Evolutionary conservation across 805 yeast species (phyloP).

Genomic region (Starmerella bacillaris): DNA sequence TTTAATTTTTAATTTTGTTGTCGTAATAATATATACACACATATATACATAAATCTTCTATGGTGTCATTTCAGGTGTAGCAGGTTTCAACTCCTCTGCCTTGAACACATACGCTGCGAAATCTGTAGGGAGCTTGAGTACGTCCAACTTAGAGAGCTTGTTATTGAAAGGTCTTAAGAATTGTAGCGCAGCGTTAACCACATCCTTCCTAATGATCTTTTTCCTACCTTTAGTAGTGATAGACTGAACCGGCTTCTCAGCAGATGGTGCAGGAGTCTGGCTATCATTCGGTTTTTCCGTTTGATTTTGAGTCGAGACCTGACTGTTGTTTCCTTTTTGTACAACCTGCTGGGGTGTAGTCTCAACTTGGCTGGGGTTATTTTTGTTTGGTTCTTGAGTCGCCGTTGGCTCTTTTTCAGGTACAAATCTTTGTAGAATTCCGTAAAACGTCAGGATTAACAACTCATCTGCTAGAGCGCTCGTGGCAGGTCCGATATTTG

Average conservation of each 20-base stretch:
- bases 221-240: constrained; percentile 1
- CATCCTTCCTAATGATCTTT: constrained; percentile 12
- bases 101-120: not conserved
- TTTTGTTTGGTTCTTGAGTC: not conserved
- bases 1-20: no score
- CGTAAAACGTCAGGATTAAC: constrained; percentile 4
- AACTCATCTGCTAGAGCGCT: constrained; percentile 12
- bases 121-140: not conserved
- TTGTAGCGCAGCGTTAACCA: constrained; percentile 14
- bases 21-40: no score
- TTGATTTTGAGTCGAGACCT: constrained; percentile 8
- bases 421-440: constrained; percentile 2
- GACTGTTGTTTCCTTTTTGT: constrained; percentile 16
- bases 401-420: no score
- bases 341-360: no score
- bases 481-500: constrained; percentile 7
- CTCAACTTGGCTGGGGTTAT: no score
- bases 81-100: not conserved
- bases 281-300: constrained; percentile 1
- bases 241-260: not conserved
- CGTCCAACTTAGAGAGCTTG: constrained; percentile 12
- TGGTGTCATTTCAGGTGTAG: no score
- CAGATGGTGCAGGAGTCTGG: no score
- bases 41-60: no score
- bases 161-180: constrained; percentile 10